Conservation (phyloP, 2,329 filamentous ascomycete genomes). For the Sporothrix mexicana region DNA sequence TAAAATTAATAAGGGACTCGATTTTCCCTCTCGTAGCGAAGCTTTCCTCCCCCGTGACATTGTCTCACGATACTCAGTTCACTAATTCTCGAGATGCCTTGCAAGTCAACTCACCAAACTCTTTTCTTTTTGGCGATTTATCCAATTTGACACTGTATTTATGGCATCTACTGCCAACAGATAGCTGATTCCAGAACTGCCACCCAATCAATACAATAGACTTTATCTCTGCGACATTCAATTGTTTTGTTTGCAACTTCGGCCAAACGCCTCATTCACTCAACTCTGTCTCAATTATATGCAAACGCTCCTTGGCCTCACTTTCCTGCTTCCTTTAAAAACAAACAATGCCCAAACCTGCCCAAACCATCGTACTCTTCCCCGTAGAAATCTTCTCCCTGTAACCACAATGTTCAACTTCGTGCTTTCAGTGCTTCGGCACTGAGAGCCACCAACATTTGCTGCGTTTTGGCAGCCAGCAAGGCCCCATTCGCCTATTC, state of each 20-base stretch:
- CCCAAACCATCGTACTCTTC: background rate
- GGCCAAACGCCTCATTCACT: background rate
- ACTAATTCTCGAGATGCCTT: too few relatives aligned
- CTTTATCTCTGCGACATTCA: too few relatives aligned
- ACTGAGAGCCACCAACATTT: background rate
- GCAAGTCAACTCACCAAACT: too few relatives aligned
- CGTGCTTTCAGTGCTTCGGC: constrained; percentile 7
- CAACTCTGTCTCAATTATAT: background rate
- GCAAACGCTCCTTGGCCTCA: background rate
- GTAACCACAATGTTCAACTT: background rate
- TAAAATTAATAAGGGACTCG: background rate
- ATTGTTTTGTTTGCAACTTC: too few relatives aligned
- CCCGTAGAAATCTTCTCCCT: background rate
- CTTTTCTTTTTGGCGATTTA: too few relatives aligned
- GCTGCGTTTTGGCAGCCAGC: background rate
- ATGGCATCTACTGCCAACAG: too few relatives aligned
- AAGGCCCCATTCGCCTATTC: background rate
- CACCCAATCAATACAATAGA: too few relatives aligned
- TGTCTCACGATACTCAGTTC: too few relatives aligned
- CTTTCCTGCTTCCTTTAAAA: background rate
- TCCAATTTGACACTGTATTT: too few relatives aligned
- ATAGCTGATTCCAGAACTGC: too few relatives aligned
- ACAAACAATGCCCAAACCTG: background rate
- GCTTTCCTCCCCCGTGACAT: too few relatives aligned
- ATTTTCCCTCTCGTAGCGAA: background rate